Evolutionary conservation across 371 early-diverging fungal species (phyloP), one percentile per base, ranked within the genome.

Genomic region (Chytridiales sp.): DNA sequence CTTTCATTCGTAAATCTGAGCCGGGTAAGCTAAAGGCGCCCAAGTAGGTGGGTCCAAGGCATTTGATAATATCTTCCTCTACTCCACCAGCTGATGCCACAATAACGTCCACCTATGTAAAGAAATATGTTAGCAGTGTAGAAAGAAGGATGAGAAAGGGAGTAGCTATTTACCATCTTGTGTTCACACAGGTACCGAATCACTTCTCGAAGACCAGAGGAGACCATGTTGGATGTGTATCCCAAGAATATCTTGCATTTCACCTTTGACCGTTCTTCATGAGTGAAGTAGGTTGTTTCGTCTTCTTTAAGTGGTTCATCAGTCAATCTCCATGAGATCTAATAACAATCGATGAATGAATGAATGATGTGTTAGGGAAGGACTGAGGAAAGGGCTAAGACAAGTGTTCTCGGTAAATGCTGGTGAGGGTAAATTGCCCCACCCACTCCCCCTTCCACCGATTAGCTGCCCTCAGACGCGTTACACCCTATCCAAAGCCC

Each of bases 51-150:
- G 89, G 87, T 9, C 85, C 92, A 29, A 99, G 73, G 65, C 98
- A 96, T 78, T 99, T 99, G 70, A 99, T 99, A 51, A 99, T 86
- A 68, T 99, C 99, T 69, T 99, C 99, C 69, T 99, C 99, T 8
- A 99, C 81, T 49, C 99, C 99, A 50, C 99, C 99, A 6, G 95
- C 99, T 15, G 98, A 93, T 0, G 96, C 84, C 1, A 99, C 99
- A 51, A 99, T 61, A 29, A 93, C 92, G 73, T 98, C 91, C 0
- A 99, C 81, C 69, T 75, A 42, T n/a, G n/a, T n/a, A n/a, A n/a
- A n/a, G n/a, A n/a, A n/a, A n/a, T n/a, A n/a, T n/a, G n/a, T n/a
- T 21, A 6, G 19, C 27, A 51, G 5, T 38, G 13, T 30, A 30
- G 35, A 11, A 4, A 26, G 1, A 55, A 47, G 59, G 9, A 35